Percentiles rank a stretch among this genome's conserved stretches.
Conservation (phyloP, 2,329 filamentous ascomycete species). For the Byssochlamys sp. region DNA sequence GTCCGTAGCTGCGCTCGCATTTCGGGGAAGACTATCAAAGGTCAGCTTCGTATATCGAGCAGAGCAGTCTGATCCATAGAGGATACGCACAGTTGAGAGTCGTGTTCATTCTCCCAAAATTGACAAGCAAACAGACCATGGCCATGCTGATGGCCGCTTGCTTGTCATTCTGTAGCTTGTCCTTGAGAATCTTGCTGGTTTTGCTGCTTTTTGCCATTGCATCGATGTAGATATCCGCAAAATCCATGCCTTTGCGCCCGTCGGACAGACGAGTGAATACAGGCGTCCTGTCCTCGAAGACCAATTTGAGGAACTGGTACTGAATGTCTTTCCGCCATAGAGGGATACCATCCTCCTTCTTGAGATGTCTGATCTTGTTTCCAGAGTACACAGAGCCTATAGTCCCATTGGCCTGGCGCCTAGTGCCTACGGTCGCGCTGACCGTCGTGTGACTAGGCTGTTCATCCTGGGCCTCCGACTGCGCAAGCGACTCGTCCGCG, state of each 20-base stretch:
- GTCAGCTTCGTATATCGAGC: neutral
- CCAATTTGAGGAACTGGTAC: conserved; percentile 53
- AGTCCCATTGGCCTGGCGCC: conserved; percentile 55
- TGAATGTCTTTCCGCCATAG: conserved; percentile 60
- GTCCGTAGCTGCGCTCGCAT: conserved; percentile 97
- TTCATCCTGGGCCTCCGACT: conserved; percentile 28
- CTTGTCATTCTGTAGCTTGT: conserved; percentile 86
- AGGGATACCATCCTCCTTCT: conserved; percentile 58
- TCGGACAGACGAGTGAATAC: conserved; percentile 93
- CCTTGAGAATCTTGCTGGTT: conserved; percentile 94
- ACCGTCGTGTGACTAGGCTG: conserved; percentile 27
- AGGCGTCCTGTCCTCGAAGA: conserved; percentile 51
- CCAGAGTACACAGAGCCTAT: conserved; percentile 59
- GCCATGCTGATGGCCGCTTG: conserved; percentile 95
- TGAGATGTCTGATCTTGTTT: conserved; percentile 57
- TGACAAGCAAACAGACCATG: conserved; percentile 96
- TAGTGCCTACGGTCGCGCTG: conserved; percentile 39
- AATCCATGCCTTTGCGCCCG: conserved; percentile 60
- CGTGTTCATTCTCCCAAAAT: conserved; percentile 97
- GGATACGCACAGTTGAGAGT: conserved; percentile 75
- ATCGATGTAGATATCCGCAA: conserved; percentile 95
- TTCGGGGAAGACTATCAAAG: conserved; percentile 76
- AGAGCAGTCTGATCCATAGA: neutral
- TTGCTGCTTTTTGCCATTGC: conserved; percentile 98
- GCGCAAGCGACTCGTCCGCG: conserved; percentile 28